A percentile compares a stretch with the other conserved stretches of the same genome.
These are phyloP conservation scores for Termitomyces sp. DNA, from an alignment of 768 basidiomycete species.

Conservation along the genomic window DNA sequence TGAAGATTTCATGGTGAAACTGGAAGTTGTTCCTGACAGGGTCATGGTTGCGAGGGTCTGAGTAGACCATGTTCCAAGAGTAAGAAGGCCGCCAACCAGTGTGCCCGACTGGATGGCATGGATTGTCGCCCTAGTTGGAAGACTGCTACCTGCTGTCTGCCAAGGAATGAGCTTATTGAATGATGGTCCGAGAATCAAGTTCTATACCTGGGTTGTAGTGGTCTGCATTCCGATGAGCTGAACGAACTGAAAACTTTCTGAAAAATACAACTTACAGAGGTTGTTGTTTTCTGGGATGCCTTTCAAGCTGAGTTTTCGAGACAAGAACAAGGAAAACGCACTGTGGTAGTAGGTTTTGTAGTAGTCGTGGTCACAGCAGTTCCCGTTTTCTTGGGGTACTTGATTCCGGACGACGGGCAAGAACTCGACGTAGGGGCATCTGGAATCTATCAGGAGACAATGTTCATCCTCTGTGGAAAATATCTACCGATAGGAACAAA, in stretches of 20 bases:
- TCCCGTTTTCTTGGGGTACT: constrained; percentile 56
- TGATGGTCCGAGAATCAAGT: not conserved
- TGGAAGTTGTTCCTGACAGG: constrained; percentile 40
- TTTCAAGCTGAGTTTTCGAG: not conserved
- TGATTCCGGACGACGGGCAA: constrained; percentile 56
- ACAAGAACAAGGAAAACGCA: constrained; percentile 14
- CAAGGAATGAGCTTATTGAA: not conserved
- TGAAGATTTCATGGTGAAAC: constrained; percentile 56
- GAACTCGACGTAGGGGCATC: constrained; percentile 47
- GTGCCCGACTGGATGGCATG: constrained; percentile 34
- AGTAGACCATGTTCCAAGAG: constrained; percentile 55
- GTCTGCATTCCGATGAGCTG: not conserved
- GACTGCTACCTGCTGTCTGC: constrained; percentile 14
- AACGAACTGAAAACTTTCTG: not conserved
- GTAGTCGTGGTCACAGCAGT: not conserved
- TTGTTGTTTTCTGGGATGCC: constrained; percentile 7
- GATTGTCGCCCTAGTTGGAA: constrained; percentile 48
- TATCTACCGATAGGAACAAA: constrained; percentile 57
- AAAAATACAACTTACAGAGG: constrained; percentile 11
- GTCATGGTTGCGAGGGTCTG: constrained; percentile 59
- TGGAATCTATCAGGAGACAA: constrained; percentile 18
- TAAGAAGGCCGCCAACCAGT: constrained; percentile 48
- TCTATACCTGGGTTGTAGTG: constrained; percentile 13
- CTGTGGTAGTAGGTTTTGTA: too few species aligned
- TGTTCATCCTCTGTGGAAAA: not conserved